Base-by-base conservation (phyloP, 768 basidiomycete genomes). In the Pisolithus microcarpus region DNA sequence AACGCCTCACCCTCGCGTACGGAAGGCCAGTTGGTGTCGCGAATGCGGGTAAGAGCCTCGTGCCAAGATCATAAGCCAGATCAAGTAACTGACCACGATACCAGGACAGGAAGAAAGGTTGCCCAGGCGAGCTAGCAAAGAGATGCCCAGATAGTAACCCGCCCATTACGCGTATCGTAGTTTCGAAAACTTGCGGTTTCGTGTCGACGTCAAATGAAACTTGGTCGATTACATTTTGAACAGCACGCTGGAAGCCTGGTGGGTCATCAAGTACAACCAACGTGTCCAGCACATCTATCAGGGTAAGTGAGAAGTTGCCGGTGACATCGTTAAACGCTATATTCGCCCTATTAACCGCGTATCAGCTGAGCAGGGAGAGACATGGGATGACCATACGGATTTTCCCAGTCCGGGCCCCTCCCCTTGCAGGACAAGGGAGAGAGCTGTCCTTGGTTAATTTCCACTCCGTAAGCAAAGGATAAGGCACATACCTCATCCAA, bases 181-280 rank as follows among this genome's bases (percentile, higher is more conserved):
- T 90, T 72, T 99, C 95, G 61, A 99, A 99, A 4, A 98, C 87
- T 75, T 99, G 95, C n/a, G 96, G 92, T 66, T 84, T 91, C 38
- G 91, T 91, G 67, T 97, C 85, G 51, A 92, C 86, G 63, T 97
- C 89, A 65, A 96, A 97, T 1, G 84, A 84, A 37, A 96, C 88
- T 76, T 80, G 82, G 48, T 81, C 68, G 46, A 95, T 85, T 49
- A 92, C 80, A 55, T 87, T 81, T 52, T 79, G 80, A 47, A 98
- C 85, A 3, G 91, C 93, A n/a, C 72, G 72, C 59, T 90, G 86
- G 61, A 96, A 97, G 6, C 85, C 88, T 46, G 71, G 61, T 21
- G 77, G 79, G 61, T 94, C 89, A 57, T 81, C 77, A 31, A 94
- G 75, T n/a, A 97, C 78, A n/a, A 94, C 85, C 8, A 99, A 70